Percentiles rank a stretch among this genome's conserved stretches.
Evolutionary conservation across 192 early-diverging fungal species (phyloP).

Genomic region (Coemansia sp.): DNA sequence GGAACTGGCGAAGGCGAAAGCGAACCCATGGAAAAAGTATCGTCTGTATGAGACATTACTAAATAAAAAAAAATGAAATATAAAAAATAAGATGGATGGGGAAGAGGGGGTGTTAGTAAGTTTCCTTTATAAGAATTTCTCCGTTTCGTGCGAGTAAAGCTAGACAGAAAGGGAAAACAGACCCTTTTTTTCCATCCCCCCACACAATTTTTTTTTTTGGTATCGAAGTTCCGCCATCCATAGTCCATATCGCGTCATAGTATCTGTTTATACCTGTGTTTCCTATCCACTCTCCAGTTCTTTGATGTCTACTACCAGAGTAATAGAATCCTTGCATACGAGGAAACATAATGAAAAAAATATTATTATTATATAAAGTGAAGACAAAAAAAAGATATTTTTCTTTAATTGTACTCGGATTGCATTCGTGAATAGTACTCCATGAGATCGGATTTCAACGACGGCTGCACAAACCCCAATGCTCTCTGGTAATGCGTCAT

Average conservation of each 20-base stretch:
- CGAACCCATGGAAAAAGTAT: not conserved
- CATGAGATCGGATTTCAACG: constrained; percentile 65
- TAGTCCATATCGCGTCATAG: not conserved
- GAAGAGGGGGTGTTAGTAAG: not conserved
- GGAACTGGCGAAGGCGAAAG: not conserved
- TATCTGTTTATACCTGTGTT: not conserved
- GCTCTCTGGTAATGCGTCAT: constrained; percentile 58
- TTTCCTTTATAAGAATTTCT: not conserved
- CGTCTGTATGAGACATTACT: not conserved
- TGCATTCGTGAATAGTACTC: constrained; percentile 57
- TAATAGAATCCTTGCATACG: constrained; percentile 3
- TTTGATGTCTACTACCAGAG: not conserved
- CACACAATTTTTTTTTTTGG: not conserved
- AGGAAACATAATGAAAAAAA: not conserved
- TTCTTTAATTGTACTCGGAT: constrained; percentile 12
- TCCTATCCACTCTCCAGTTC: not conserved
- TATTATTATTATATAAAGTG: not conserved
- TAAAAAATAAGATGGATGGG: not conserved
- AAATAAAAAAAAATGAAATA: not conserved
- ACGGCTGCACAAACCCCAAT: constrained; percentile 59
- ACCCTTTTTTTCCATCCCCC: too few species aligned
- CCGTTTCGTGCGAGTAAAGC: too few species aligned
- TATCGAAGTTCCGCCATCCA: not conserved
- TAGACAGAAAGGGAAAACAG: too few species aligned
- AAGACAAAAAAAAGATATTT: not conserved